Evolutionary conservation across 805 yeast genomes (phyloP).

Genomic region (Blastobotrys americana): DNA sequence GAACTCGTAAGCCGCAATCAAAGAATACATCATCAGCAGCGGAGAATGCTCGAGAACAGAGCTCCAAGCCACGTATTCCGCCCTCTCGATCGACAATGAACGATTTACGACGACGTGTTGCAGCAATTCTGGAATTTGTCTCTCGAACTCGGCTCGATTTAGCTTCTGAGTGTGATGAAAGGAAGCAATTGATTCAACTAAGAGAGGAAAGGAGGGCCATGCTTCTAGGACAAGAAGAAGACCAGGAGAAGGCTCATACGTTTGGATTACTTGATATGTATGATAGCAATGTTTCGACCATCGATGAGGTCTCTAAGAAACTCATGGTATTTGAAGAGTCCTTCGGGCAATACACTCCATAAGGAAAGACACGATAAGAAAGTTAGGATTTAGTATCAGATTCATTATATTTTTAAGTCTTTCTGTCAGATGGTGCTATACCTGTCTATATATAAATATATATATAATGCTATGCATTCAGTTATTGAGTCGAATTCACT

Average conservation of each 20-base stretch:
- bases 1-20: background rate
- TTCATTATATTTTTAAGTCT: too few relatives aligned
- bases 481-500: conserved; percentile 5
- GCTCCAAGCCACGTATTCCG: conserved; percentile 78
- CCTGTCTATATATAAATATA: background rate
- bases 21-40: conserved; percentile 3
- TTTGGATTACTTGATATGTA: background rate
- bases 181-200: conserved; percentile 39
- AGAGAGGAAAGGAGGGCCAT: conserved; percentile 24
- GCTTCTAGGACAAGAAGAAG: conserved; percentile 4
- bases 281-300: background rate
- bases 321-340: background rate
- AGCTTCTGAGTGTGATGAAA: conserved; percentile 61
- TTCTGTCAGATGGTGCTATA: too few relatives aligned
- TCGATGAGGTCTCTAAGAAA: background rate
- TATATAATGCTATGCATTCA: background rate
- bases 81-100: conserved; percentile 63
- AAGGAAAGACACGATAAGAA: too few relatives aligned
- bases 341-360: background rate
- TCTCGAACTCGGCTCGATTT: conserved; percentile 81
- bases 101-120: conserved; percentile 83
- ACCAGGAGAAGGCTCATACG: conserved; percentile 4
- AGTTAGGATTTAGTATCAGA: too few relatives aligned
- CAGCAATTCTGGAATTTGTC: conserved; percentile 85
- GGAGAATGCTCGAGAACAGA: conserved; percentile 32